Evolutionary conservation across 805 yeast species (phyloP).

Genomic region (Zygotorulaspora florentina): DNA sequence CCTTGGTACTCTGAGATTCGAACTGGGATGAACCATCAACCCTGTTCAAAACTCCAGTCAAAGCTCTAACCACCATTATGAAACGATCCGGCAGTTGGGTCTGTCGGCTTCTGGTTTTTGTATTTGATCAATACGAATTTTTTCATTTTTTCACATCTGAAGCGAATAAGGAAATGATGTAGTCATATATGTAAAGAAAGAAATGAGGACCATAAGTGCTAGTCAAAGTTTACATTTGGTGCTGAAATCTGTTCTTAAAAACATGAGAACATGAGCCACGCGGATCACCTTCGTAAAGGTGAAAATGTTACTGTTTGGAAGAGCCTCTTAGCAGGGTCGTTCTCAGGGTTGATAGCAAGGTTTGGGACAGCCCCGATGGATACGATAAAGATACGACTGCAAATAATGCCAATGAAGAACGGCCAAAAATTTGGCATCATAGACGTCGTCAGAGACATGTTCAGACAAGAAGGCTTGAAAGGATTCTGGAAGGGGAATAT

Average conservation of each 20-base stretch:
- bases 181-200: neutral
- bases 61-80: slow-evolving; percentile 12
- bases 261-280: slow-evolving; percentile 4
- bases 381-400: slow-evolving; percentile 32
- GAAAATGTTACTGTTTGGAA: slow-evolving; percentile 48
- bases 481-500: slow-evolving; percentile 96
- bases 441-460: slow-evolving; percentile 42
- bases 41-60: slow-evolving; percentile 41
- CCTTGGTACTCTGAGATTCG: slow-evolving; percentile 47
- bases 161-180: neutral
- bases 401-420: slow-evolving; percentile 17
- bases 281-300: slow-evolving; percentile 48
- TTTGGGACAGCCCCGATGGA: slow-evolving; percentile 38
- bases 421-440: slow-evolving; percentile 3
- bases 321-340: slow-evolving; percentile 65
- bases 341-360: slow-evolving; percentile 59
- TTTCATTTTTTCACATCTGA: slow-evolving; percentile 4
- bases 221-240: neutral
- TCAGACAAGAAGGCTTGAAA: slow-evolving; percentile 58
- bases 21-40: slow-evolving; percentile 81
- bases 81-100: neutral
- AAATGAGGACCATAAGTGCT: neutral
- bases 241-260: neutral
- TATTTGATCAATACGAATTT: neutral
- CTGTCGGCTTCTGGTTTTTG: neutral